phyloP scores from a whole-genome alignment of 2,329 filamentous ascomycete genomes.

The Graphiopsis chlorocephala region DNA sequence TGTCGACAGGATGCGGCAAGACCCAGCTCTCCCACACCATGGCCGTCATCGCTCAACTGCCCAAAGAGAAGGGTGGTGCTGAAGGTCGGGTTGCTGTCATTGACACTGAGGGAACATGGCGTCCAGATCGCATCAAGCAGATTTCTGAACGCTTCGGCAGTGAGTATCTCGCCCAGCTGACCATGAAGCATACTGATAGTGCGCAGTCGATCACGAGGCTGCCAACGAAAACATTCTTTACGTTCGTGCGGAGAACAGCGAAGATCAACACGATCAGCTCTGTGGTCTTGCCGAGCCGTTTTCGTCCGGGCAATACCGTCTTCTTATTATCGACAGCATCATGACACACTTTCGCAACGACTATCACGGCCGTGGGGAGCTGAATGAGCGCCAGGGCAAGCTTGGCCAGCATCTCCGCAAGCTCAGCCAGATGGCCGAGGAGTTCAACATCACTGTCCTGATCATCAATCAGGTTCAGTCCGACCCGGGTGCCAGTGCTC shows the following conservation, averaged over 20 bases:
- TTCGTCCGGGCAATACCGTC: constrained; percentile 60
- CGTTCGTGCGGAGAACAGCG: constrained; percentile 63
- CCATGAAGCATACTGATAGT: neutral
- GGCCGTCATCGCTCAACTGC: constrained; percentile 60
- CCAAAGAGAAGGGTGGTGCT: constrained; percentile 60
- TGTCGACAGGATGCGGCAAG: constrained; percentile 54
- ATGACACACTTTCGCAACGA: constrained; percentile 69
- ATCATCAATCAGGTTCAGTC: constrained; percentile 72
- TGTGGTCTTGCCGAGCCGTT: constrained; percentile 62
- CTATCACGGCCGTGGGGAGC: constrained; percentile 64
- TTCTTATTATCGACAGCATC: constrained; percentile 68
- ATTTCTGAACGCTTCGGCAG: constrained; percentile 65
- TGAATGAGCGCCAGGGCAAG: constrained; percentile 67
- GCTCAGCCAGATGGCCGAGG: constrained; percentile 64
- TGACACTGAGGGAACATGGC: constrained; percentile 63
- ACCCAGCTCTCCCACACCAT: constrained; percentile 68
- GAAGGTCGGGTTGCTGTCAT: constrained; percentile 70
- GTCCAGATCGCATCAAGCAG: constrained; percentile 64
- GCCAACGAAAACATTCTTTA: constrained; percentile 67
- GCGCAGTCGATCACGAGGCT: constrained; percentile 52
- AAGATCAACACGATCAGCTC: constrained; percentile 63
- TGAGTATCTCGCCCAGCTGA: constrained; percentile 17
- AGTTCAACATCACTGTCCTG: constrained; percentile 64
- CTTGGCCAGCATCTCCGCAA: constrained; percentile 64
- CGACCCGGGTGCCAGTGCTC: constrained; percentile 65